phyloP scores from a whole-genome alignment of 768 basidiomycete genomes.

The Tricholoma furcatifolium region DNA sequence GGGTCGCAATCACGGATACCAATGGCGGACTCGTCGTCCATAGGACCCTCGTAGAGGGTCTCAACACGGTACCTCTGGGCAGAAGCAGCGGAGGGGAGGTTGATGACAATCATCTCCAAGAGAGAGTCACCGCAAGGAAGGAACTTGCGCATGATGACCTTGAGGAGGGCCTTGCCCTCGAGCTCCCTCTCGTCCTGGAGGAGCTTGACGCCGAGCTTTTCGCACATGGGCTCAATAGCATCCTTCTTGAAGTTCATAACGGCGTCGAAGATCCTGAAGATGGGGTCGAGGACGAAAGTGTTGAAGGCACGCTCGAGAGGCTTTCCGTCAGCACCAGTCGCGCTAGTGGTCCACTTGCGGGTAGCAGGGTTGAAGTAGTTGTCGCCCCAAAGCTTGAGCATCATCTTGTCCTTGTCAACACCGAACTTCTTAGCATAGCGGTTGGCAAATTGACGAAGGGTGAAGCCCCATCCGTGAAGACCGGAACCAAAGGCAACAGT shows the following conservation, averaged over 20 bases:
- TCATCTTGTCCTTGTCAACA: constrained; percentile 98
- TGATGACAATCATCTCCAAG: constrained; percentile 99
- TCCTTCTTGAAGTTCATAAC: constrained; percentile 99
- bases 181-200: constrained; percentile 84
- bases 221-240: constrained; percentile 74
- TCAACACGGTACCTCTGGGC: constrained; percentile 98
- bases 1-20: constrained; percentile 98
- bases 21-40: constrained; percentile 99
- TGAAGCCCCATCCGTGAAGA: constrained; percentile 99
- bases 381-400: constrained; percentile 97
- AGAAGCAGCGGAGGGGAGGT: constrained; percentile 93
- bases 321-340: constrained; percentile 76
- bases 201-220: constrained; percentile 94
- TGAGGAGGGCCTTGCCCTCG: constrained; percentile 94
- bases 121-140: constrained; percentile 96
- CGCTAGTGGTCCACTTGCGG: constrained; percentile 90
- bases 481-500: constrained; percentile 99
- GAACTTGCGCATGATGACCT: constrained; percentile 99
- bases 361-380: constrained; percentile 98
- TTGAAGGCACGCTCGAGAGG: constrained; percentile 96
- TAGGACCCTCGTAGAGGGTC: constrained; percentile 98
- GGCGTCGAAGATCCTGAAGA: constrained; percentile 96
- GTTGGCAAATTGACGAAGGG: constrained; percentile 92
- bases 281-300: constrained; percentile 96
- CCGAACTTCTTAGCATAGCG: constrained; percentile 98